A percentile compares a stretch with the other conserved stretches of the same genome.
phyloP scores from a whole-genome alignment of 2,329 filamentous ascomycete species.

The Aspergillus alliaceus region DNA sequence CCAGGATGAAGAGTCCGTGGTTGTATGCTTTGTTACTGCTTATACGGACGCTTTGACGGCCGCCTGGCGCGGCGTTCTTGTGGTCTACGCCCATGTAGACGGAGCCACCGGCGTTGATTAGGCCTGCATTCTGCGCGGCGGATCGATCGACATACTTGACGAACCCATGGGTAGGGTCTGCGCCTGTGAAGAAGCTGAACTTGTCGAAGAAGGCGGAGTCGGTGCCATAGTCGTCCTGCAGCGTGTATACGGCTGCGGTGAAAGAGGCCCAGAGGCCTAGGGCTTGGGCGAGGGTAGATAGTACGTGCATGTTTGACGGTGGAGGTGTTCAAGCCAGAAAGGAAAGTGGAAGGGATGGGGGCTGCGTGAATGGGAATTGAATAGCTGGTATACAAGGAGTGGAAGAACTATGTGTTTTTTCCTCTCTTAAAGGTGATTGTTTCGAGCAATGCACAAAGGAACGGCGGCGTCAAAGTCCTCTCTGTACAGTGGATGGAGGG shows the following conservation, averaged over 20 bases:
- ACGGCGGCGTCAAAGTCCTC: not conserved
- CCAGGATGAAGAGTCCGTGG: slow-evolving; percentile 68
- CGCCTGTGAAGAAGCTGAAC: slow-evolving; percentile 52
- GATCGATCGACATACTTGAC: slow-evolving; percentile 65
- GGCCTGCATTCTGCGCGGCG: slow-evolving; percentile 58
- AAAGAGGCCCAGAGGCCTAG: slow-evolving; percentile 32
- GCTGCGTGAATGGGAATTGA: not conserved
- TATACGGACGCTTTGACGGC: slow-evolving; percentile 70
- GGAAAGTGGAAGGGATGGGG: slow-evolving; percentile 3
- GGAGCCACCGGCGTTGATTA: slow-evolving; percentile 59
- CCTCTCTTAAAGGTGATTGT: not conserved
- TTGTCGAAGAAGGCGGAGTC: slow-evolving; percentile 51
- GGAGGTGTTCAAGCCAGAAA: slow-evolving; percentile 8
- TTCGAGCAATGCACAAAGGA: slow-evolving; percentile 1
- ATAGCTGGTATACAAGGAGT: not conserved
- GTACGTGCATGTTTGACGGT: slow-evolving; percentile 26
- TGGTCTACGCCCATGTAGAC: slow-evolving; percentile 72
- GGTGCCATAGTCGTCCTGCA: slow-evolving; percentile 51
- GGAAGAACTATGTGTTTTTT: not conserved
- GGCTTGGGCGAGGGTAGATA: slow-evolving; percentile 27
- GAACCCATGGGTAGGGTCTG: slow-evolving; percentile 73
- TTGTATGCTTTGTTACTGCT: slow-evolving; percentile 64
- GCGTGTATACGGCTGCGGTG: slow-evolving; percentile 37
- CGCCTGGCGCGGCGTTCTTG: slow-evolving; percentile 56
- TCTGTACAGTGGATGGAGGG: not conserved